phyloP scores from a whole-genome alignment of 2,329 filamentous ascomycete genomes.

The Curvularia sp. region DNA sequence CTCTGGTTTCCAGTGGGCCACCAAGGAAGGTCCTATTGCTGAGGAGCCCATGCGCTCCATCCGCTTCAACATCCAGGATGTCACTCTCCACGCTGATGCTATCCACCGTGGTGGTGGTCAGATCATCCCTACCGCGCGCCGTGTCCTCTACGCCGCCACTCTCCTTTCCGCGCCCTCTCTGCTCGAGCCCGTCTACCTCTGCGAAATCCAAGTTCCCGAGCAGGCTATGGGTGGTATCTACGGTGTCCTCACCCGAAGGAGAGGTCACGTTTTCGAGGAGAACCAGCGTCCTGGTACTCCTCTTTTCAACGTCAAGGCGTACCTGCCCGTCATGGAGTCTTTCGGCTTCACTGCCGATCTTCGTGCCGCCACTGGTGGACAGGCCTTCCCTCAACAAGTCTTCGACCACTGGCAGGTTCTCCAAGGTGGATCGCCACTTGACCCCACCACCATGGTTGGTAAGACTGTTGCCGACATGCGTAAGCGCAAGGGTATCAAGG shows the following conservation, averaged over 20 bases:
- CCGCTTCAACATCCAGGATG: conserved; percentile 99
- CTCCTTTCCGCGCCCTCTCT: conserved; percentile 91
- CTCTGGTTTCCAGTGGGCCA: conserved; percentile 99
- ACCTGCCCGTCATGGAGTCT: conserved; percentile 94
- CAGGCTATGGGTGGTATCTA: conserved; percentile 99
- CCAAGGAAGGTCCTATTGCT: conserved; percentile 93
- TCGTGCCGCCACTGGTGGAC: conserved; percentile 88
- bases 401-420: conserved; percentile 99
- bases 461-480: conserved; percentile 86
- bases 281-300: conserved; percentile 98
- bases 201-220: conserved; percentile 99
- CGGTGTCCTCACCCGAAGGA: conserved; percentile 94
- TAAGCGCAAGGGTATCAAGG: conserved; percentile 99
- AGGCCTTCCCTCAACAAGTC: conserved; percentile 98
- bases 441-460: conserved; percentile 81
- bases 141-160: conserved; percentile 92
- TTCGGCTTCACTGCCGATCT: conserved; percentile 99
- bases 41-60: conserved; percentile 98
- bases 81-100: conserved; percentile 98
- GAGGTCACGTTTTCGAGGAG: conserved; percentile 99
- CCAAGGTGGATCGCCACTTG: conserved; percentile 90
- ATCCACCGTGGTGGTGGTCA: conserved; percentile 99
- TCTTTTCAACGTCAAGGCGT: conserved; percentile 99
- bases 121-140: conserved; percentile 96
- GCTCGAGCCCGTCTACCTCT: conserved; percentile 96